A percentile compares a stretch with the other conserved stretches of the same genome.
phyloP scores from a whole-genome alignment of 495 filamentous ascomycete genomes.

The Penicillium maclennaniae region DNA sequence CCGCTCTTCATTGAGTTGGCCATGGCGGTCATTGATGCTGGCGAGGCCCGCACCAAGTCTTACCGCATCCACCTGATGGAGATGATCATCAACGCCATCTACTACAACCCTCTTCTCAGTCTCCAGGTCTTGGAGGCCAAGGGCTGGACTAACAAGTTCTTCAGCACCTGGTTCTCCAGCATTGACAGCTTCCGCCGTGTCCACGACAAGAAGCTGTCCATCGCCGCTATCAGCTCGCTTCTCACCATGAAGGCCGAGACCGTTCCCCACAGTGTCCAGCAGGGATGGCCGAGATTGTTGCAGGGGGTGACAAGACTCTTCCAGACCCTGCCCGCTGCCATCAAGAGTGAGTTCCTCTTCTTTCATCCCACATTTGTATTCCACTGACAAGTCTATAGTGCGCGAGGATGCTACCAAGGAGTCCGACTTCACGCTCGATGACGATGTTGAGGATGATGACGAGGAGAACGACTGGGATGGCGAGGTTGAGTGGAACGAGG shows the following conservation, averaged over 20 bases:
- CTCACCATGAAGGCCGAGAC: slow-evolving; percentile 71
- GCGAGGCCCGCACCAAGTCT: slow-evolving; percentile 73
- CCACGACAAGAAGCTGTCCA: slow-evolving; percentile 97
- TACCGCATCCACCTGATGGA: slow-evolving; percentile 97
- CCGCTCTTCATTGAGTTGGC: slow-evolving; percentile 83
- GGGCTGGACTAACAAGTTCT: slow-evolving; percentile 98
- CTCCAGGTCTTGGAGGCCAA: slow-evolving; percentile 84
- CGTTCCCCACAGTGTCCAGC: slow-evolving; percentile 82
- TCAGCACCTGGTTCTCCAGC: slow-evolving; percentile 94
- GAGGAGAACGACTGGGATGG: slow-evolving; percentile 63
- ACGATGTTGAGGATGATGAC: slow-evolving; percentile 74
- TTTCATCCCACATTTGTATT: not conserved
- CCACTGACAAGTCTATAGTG: slow-evolving; percentile 42
- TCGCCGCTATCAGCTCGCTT: slow-evolving; percentile 84
- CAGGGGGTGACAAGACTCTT: slow-evolving; percentile 89
- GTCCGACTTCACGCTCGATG: slow-evolving; percentile 72
- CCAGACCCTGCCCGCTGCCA: slow-evolving; percentile 80
- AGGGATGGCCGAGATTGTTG: slow-evolving; percentile 93
- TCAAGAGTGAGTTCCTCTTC: slow-evolving; percentile 60
- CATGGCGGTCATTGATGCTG: slow-evolving; percentile 71
- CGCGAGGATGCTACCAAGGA: slow-evolving; percentile 93
- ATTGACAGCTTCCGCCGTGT: slow-evolving; percentile 92
- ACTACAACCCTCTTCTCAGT: slow-evolving; percentile 85
- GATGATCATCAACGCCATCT: slow-evolving; percentile 97
- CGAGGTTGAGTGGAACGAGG: slow-evolving; percentile 68